Base-by-base conservation (phyloP, 2,329 filamentous ascomycete species). In the Paraconiothyrium sp. region DNA sequence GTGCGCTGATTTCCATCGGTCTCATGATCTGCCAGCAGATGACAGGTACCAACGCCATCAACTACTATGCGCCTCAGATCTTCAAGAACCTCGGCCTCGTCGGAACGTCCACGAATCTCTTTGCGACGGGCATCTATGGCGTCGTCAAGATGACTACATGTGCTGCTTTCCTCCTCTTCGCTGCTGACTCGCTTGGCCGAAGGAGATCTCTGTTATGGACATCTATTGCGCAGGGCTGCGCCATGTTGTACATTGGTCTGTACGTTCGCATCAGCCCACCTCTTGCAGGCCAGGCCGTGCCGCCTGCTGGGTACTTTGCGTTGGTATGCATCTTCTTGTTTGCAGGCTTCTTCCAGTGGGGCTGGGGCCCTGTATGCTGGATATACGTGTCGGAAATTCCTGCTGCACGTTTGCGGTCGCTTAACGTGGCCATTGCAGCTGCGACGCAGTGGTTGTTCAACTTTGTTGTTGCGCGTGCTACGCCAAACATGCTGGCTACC, bases 391-490 rank as follows among this genome's bases (percentile, higher is more conserved):
- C 85, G 30, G 90, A 92, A 76, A 92, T 92, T 60, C 89, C 89
- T 0, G 88, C 88, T 7, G 88, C 88, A 0, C 83, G 90, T 37
- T 81, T 92, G 8, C 82, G 90, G 58, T 87, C 86, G 20, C 79
- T 90, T 66, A 92, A 91, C 70, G 89, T 92, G 7, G 85, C 89
- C 1, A 82, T 92, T 50, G 89, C 85, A 0, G 89, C 90, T 0
- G 88, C 87, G 1, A 90, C 88, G 0, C 89, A 92, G 70, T 91
- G 89, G 89, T 76, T 92, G 4, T 92, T 92, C 77, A 92, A 92
- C 73, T 90, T 92, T 63, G 85, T 91, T 10, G 88, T 92, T 59
- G 89, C 90, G 1, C 81, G 88, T 60, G 88, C 88, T 37, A 88
- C 89, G 3, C 86, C 89, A 1, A 88, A 85, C 50, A 92, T 92